A percentile compares a stretch with the other conserved stretches of the same genome.
phyloP scores from a whole-genome alignment of 805 yeast genomes.

The Torulaspora gathmanii region DNA sequence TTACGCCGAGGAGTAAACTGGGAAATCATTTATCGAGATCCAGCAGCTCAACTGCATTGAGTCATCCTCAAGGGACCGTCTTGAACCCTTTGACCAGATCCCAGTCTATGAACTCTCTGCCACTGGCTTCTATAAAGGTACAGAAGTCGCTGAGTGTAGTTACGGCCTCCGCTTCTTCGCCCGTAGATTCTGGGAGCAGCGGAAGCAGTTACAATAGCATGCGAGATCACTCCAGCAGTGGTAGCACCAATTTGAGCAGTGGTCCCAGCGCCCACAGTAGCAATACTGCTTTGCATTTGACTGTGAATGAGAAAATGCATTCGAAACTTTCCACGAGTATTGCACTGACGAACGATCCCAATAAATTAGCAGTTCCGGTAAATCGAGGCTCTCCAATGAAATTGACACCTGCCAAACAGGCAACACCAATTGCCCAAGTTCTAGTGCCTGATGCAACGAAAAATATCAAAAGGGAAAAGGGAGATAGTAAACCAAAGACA shows the following conservation, averaged over 20 bases:
- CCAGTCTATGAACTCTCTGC: slow-evolving; percentile 11
- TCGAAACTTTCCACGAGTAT: neutral
- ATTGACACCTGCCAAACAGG: too few relatives aligned
- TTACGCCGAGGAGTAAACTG: slow-evolving; percentile 27
- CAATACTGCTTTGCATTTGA: slow-evolving; percentile 1
- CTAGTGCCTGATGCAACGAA: neutral
- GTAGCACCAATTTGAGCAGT: slow-evolving; percentile 9
- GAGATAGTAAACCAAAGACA: slow-evolving; percentile 4
- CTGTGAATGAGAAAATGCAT: neutral
- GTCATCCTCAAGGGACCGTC: slow-evolving; percentile 1
- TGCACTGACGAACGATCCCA: neutral
- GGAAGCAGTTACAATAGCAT: slow-evolving; percentile 16
- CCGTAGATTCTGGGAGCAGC: slow-evolving; percentile 9
- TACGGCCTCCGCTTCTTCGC: neutral
- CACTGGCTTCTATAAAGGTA: neutral
- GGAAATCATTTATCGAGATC: slow-evolving; percentile 8
- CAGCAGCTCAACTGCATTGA: slow-evolving; percentile 11
- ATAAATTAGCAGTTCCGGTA: too few relatives aligned
- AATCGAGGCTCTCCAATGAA: too few relatives aligned
- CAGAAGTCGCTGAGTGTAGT: slow-evolving; percentile 1
- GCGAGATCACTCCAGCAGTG: slow-evolving; percentile 11
- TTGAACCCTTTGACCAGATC: slow-evolving; percentile 6
- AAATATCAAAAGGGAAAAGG: neutral
- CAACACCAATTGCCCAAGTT: too few relatives aligned
- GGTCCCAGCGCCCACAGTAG: slow-evolving; percentile 11